Percentiles rank a stretch among this genome's conserved stretches.
phyloP scores from a whole-genome alignment of 306 rosid species.

The Sicyos baderoa region DNA sequence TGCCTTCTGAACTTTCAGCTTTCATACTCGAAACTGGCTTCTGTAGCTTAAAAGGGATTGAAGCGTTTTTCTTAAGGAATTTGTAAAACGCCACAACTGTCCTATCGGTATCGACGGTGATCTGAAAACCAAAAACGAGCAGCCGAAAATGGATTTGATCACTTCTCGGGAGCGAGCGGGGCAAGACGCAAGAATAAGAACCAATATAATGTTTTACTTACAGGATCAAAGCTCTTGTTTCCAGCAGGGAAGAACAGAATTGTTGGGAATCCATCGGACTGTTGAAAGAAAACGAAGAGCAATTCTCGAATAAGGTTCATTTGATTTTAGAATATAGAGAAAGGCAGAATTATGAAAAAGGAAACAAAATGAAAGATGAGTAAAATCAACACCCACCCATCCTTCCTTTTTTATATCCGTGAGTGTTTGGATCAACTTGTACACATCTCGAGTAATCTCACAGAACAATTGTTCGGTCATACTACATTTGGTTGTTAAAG shows the following conservation, averaged over 20 bases:
- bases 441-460: too few relatives aligned
- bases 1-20: slow-evolving; percentile 26
- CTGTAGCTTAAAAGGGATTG: slow-evolving; percentile 95
- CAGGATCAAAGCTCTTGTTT: slow-evolving; percentile 61
- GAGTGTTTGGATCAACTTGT: too few relatives aligned
- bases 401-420: too few relatives aligned
- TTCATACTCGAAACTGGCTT: slow-evolving; percentile 42
- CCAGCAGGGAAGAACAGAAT: slow-evolving; percentile 61
- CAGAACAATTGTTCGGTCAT: too few relatives aligned
- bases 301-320: not conserved
- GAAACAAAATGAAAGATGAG: too few relatives aligned
- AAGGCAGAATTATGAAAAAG: too few relatives aligned
- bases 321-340: not conserved
- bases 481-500: too few relatives aligned
- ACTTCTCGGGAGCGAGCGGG: not conserved
- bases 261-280: slow-evolving; percentile 58
- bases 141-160: slow-evolving; percentile 17
- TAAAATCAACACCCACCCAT: too few relatives aligned
- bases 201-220: slow-evolving; percentile 23
- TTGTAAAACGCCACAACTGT: slow-evolving; percentile 88
- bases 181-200: not conserved
- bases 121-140: slow-evolving; percentile 33
- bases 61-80: slow-evolving; percentile 81
- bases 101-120: slow-evolving; percentile 75
- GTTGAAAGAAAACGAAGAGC: not conserved